Evolutionary conservation across 83 land plant species (phyloP), one percentile per base, ranked within the genome.

Genomic region (Diphasiastrum complanatum): DNA sequence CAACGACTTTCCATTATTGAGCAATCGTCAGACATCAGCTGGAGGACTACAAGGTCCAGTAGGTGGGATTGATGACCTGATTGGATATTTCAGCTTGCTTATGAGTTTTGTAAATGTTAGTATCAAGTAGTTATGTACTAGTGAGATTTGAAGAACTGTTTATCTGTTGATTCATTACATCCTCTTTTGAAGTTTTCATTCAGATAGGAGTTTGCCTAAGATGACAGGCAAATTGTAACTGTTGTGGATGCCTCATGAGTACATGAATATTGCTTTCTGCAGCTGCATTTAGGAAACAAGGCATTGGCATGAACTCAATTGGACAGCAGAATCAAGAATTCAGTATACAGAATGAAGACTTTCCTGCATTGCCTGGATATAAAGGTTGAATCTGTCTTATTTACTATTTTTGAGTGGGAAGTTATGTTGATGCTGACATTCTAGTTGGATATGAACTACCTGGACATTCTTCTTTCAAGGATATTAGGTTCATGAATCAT

Each of bases 1-100:
- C 23, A 92, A 87, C 74, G 97, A 92, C 63, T 92, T 92, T 72
- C 97, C 97, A 45, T 87, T 85, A 45, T 64, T 92, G 47, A 67
- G 76, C 37, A 80, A 79, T 34, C 51, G 19, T 25, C 30, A 51
- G 54, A 31, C 54, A 28, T 18, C 34, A 32, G 59, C 59, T 55
- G 59, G 32, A 38, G 59, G 59, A 20, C 34, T 23, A 27, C 54
- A 27, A 49, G 54, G 54, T 51, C 29, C 12, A 51, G 54, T 16
- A 14, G 5, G 57, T 18, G 29, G n/a, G 57, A 43, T 26, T 60
- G 63, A 45, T 37, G 45, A 43, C 36, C 27, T 41, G 48, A 18
- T 47, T 60, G 63, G 3, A 28, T 26, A 6, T 19, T 27, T 16
- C 55, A 5, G 18, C 23, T 51, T 51, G 16, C 30, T 16, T 51